phyloP scores from a whole-genome alignment of 306 rosid genomes.

The Cotoneaster glaucophyllus region DNA sequence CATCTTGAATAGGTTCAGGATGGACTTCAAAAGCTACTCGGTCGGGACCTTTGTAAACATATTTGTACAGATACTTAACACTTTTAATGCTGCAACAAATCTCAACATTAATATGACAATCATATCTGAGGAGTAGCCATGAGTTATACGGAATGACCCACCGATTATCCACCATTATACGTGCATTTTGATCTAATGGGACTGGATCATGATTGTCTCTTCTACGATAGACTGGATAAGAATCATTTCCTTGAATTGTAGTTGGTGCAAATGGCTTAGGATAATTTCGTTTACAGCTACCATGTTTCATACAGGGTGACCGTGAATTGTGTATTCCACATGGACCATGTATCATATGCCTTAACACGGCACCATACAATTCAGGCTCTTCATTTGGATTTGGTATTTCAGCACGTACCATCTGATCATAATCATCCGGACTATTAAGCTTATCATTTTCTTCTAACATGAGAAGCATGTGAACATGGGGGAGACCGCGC shows the following conservation, averaged over 20 bases:
- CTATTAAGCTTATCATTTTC: not conserved
- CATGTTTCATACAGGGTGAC: not conserved
- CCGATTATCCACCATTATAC: not conserved
- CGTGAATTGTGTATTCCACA: not conserved
- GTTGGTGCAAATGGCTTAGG: not conserved
- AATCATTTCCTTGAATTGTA: not conserved
- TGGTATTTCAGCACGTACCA: not conserved
- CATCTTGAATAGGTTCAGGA: not conserved
- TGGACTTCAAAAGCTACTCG: not conserved
- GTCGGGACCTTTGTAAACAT: not conserved
- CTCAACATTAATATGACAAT: not conserved
- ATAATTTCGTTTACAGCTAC: not conserved
- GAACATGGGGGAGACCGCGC: not conserved
- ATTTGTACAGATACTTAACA: not conserved
- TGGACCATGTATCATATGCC: conserved; percentile 2
- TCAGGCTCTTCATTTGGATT: not conserved
- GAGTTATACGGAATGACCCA: not conserved
- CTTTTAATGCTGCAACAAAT: not conserved
- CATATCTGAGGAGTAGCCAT: not conserved
- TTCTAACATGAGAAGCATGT: not conserved
- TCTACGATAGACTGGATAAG: not conserved
- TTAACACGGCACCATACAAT: not conserved
- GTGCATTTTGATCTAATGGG: not conserved
- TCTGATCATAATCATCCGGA: not conserved
- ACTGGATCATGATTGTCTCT: not conserved